Evolutionary conservation across 495 filamentous ascomycete species (phyloP).

Genomic region (Xylaria bambusicola): DNA sequence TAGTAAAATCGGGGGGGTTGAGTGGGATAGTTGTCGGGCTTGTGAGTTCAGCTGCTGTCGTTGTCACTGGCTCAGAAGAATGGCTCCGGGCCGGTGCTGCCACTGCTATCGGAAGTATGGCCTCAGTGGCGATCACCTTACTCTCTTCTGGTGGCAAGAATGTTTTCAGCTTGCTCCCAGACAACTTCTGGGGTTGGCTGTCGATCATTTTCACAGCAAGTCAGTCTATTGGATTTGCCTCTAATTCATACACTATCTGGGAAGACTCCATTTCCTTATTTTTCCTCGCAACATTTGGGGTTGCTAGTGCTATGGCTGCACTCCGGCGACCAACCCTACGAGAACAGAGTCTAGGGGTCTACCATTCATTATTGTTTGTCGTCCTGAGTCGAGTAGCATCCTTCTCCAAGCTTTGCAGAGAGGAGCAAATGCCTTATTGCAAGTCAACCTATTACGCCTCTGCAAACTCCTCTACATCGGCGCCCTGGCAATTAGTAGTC

Average conservation of each 20-base stretch:
- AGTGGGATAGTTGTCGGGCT: slow-evolving; percentile 30
- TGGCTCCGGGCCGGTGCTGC: slow-evolving; percentile 44
- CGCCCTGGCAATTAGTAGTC: slow-evolving; percentile 83
- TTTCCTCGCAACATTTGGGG: slow-evolving; percentile 85
- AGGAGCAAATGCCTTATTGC: slow-evolving; percentile 98
- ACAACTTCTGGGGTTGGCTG: slow-evolving; percentile 84
- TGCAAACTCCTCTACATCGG: slow-evolving; percentile 85
- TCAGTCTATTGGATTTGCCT: slow-evolving; percentile 88
- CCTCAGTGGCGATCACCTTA: slow-evolving; percentile 60
- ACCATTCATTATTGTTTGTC: slow-evolving; percentile 83
- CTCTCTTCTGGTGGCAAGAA: slow-evolving; percentile 46
- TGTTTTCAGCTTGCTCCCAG: slow-evolving; percentile 66
- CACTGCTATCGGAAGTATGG: slow-evolving; percentile 63
- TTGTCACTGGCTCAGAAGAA: slow-evolving; percentile 34
- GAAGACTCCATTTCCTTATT: slow-evolving; percentile 94
- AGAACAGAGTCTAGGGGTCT: slow-evolving; percentile 72
- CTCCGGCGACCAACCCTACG: slow-evolving; percentile 62
- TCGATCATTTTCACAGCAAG: slow-evolving; percentile 75
- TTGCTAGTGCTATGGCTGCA: slow-evolving; percentile 69
- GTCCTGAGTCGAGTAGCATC: slow-evolving; percentile 79
- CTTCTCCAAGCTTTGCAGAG: slow-evolving; percentile 89
- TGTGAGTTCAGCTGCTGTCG: slow-evolving; percentile 23
- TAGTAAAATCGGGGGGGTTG: slow-evolving; percentile 38
- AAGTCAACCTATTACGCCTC: slow-evolving; percentile 94
- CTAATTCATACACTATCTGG: slow-evolving; percentile 99